Evolutionary conservation across 2,329 filamentous ascomycete species (phyloP).

Genomic region (Aspergillus quadrilineatus): DNA sequence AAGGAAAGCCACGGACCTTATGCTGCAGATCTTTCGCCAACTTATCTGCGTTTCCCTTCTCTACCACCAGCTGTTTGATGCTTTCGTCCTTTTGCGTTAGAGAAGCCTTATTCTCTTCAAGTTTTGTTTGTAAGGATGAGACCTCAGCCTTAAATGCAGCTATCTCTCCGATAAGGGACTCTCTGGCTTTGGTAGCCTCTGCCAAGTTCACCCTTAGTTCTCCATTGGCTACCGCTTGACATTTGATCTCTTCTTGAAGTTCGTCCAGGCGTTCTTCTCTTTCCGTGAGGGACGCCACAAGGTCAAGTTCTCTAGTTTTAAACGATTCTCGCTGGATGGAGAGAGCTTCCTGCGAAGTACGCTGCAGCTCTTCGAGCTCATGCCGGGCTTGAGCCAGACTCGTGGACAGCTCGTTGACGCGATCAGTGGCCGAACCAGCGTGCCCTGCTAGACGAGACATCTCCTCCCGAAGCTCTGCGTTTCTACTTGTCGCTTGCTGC

Average conservation of each 20-base stretch:
- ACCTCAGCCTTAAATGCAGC: constrained; percentile 29
- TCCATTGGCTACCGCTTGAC: constrained; percentile 23
- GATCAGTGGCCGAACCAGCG: constrained; percentile 38
- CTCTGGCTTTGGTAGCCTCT: constrained; percentile 24
- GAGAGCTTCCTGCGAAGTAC: constrained; percentile 31
- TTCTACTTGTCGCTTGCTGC: constrained; percentile 35
- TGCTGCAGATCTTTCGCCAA: constrained; percentile 20
- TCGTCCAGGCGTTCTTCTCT: constrained; percentile 49
- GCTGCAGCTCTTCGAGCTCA: constrained; percentile 40
- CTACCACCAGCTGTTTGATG: constrained; percentile 23
- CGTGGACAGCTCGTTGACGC: constrained; percentile 38
- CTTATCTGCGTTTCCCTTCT: constrained; percentile 22
- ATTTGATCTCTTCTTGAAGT: constrained; percentile 37
- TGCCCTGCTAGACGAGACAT: constrained; percentile 38
- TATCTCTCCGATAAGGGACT: constrained; percentile 22
- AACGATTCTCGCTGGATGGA: constrained; percentile 29
- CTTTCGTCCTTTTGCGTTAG: constrained; percentile 27
- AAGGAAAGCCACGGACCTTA: constrained; percentile 23
- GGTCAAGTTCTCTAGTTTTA: constrained; percentile 43
- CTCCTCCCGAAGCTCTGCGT: constrained; percentile 43
- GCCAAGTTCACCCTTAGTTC: constrained; percentile 23
- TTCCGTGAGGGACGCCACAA: constrained; percentile 43
- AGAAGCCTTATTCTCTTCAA: constrained; percentile 24
- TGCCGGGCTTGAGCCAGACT: constrained; percentile 33
- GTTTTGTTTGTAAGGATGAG: constrained; percentile 18